Conservation (phyloP, 495 filamentous ascomycete species). For the Margaritispora aquatica region DNA sequence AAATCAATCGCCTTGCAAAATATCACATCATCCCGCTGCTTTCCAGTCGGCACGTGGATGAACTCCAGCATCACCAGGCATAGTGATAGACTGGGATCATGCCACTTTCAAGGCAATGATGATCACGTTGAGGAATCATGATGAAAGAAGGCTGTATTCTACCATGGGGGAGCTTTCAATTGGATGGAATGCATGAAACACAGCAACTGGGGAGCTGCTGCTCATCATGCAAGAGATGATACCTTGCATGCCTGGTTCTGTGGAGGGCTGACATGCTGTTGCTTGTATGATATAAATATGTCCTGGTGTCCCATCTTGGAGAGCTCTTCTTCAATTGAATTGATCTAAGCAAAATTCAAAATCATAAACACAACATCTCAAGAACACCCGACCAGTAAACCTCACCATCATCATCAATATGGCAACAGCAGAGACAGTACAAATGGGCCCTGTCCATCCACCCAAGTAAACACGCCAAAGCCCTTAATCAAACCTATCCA, state of each 20-base stretch:
- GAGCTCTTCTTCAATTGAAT: not conserved
- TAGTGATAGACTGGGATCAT: not conserved
- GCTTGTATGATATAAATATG: not conserved
- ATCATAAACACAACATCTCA: not conserved
- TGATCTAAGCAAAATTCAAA: not conserved
- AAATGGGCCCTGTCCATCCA: slow-evolving; percentile 38
- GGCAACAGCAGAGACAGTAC: slow-evolving; percentile 48
- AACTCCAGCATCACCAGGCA: not conserved
- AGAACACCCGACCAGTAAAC: not conserved
- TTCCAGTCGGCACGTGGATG: not conserved
- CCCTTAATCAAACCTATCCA: not conserved
- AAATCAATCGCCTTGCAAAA: no score
- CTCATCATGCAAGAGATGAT: no score
- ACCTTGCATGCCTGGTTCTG: no score
- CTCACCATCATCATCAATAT: slow-evolving; percentile 18
- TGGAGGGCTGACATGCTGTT: not conserved
- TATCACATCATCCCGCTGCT: not conserved
- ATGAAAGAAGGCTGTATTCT: not conserved
- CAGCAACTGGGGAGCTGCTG: not conserved
- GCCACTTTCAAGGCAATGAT: not conserved
- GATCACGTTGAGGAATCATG: not conserved
- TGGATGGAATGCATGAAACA: not conserved
- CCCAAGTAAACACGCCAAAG: slow-evolving; percentile 34
- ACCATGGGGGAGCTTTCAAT: not conserved
- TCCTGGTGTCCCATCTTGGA: not conserved